These are phyloP conservation scores for Collybiopsis luxurians DNA, from an alignment of 768 basidiomycete species.

Conservation along the genomic window DNA sequence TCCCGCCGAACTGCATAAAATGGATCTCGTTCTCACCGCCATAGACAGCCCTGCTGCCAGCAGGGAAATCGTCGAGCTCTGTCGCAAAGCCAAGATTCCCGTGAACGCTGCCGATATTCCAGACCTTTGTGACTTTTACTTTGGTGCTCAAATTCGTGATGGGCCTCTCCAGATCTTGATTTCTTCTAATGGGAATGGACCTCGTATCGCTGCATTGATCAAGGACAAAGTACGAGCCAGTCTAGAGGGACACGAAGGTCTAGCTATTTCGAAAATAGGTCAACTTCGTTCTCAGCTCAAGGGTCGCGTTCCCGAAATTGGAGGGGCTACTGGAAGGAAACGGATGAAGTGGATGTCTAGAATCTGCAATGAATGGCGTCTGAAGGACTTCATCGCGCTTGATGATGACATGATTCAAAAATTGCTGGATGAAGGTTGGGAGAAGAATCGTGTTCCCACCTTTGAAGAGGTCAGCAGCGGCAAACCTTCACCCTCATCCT, in stretches of 20 bases:
- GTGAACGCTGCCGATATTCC: constrained; percentile 98
- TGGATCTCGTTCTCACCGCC: constrained; percentile 91
- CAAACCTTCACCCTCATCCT: constrained; percentile 2
- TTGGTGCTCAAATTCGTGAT: constrained; percentile 88
- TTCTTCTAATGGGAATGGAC: constrained; percentile 91
- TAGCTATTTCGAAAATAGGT: constrained; percentile 80
- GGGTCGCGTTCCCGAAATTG: constrained; percentile 78
- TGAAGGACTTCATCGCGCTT: constrained; percentile 75
- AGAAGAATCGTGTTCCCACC: constrained; percentile 49
- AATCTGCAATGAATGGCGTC: constrained; percentile 80
- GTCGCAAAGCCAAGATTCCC: constrained; percentile 68
- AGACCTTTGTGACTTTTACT: constrained; percentile 96
- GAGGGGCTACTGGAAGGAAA: constrained; percentile 69
- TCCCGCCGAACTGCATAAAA: constrained; percentile 61
- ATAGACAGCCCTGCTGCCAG: constrained; percentile 79
- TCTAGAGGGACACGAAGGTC: constrained; percentile 72
- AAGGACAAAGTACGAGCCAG: constrained; percentile 61
- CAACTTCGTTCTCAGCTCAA: constrained; percentile 68
- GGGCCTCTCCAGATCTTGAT: constrained; percentile 96
- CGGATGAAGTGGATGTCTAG: constrained; percentile 93
- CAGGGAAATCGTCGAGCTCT: constrained; percentile 66
- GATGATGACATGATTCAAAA: constrained; percentile 61
- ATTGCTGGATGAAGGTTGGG: constrained; percentile 87
- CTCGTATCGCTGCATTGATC: constrained; percentile 85
- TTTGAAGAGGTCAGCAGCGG: constrained; percentile 41